These are phyloP conservation scores for Neonothopanus nambi DNA, from an alignment of 1,284 basidiomycete genomes.

Conservation along the genomic window DNA sequence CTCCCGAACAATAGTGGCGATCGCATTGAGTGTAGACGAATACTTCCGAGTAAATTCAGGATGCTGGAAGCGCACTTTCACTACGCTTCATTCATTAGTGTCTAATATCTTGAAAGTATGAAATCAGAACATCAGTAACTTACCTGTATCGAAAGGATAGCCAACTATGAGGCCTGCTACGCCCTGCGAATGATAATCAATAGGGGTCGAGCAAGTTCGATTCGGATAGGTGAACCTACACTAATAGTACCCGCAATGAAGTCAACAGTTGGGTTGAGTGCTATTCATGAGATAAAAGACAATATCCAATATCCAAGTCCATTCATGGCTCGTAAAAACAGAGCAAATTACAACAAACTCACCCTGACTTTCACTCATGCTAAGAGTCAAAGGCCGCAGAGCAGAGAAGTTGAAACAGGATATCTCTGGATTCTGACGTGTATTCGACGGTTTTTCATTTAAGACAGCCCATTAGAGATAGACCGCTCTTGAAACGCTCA, in stretches of 20 bases:
- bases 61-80: conserved; percentile 76
- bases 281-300: background rate
- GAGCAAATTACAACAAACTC: too few species aligned
- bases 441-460: too few species aligned
- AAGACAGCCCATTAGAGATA: too few species aligned
- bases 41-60: conserved; percentile 57
- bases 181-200: conserved; percentile 39
- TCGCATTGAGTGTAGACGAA: conserved; percentile 58
- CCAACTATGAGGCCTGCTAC: conserved; percentile 65
- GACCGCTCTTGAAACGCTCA: too few species aligned
- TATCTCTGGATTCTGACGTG: too few species aligned
- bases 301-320: background rate
- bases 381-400: too few species aligned
- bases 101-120: background rate
- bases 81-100: conserved; percentile 32
- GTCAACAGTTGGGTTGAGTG: conserved; percentile 54
- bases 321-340: too few species aligned
- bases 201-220: background rate
- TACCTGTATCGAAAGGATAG: conserved; percentile 76
- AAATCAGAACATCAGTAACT: conserved; percentile 20
- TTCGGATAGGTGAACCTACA: conserved; percentile 32
- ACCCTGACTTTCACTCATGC: conserved; percentile 8
- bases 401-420: too few species aligned
- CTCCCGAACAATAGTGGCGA: conserved; percentile 65
- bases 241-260: conserved; percentile 77